A percentile compares a stretch with the other conserved stretches of the same genome.
Conservation (phyloP, 2,329 filamentous ascomycete genomes). For the Teratosphaeriaceae sp. region DNA sequence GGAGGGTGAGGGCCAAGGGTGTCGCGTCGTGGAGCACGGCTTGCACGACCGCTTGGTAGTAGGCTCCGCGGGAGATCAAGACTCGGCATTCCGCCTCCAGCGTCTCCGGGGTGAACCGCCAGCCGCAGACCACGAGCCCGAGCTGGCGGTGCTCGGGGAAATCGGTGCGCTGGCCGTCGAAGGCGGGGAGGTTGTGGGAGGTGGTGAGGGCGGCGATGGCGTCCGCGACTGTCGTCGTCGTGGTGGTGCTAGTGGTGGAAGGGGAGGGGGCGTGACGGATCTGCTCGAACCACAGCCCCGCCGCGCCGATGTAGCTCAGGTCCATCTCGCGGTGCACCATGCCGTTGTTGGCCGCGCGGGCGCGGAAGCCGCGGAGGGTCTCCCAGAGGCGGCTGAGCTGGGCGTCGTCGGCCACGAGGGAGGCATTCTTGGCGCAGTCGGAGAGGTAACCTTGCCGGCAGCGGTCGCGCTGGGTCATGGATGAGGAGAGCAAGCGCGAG, state of each 20-base stretch:
- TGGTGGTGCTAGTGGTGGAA: background rate
- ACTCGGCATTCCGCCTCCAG: slow-evolving; percentile 44
- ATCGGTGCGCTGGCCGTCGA: slow-evolving; percentile 56
- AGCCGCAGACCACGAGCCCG: slow-evolving; percentile 67
- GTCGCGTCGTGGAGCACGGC: slow-evolving; percentile 68
- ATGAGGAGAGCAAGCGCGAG: slow-evolving; percentile 16
- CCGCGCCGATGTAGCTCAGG: slow-evolving; percentile 68
- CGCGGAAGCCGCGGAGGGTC: slow-evolving; percentile 61
- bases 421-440: slow-evolving; percentile 57
- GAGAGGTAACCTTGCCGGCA: slow-evolving; percentile 52
- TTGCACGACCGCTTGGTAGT: slow-evolving; percentile 70
- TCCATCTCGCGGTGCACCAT: slow-evolving; percentile 65
- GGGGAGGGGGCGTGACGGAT: slow-evolving; percentile 42
- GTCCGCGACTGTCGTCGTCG: slow-evolving; percentile 20
- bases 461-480: slow-evolving; percentile 42
- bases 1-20: slow-evolving; percentile 60
- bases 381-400: slow-evolving; percentile 77
- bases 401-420: slow-evolving; percentile 62
- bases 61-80: slow-evolving; percentile 47
- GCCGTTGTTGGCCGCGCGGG: slow-evolving; percentile 58
- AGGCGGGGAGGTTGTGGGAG: slow-evolving; percentile 54
- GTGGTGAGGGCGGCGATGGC: slow-evolving; percentile 58
- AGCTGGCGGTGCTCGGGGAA: slow-evolving; percentile 66
- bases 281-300: slow-evolving; percentile 59
- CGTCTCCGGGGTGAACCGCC: slow-evolving; percentile 53